phyloP scores from a whole-genome alignment of 129 eudicot species.

The Chrysanthemum lavandulifolium region DNA sequence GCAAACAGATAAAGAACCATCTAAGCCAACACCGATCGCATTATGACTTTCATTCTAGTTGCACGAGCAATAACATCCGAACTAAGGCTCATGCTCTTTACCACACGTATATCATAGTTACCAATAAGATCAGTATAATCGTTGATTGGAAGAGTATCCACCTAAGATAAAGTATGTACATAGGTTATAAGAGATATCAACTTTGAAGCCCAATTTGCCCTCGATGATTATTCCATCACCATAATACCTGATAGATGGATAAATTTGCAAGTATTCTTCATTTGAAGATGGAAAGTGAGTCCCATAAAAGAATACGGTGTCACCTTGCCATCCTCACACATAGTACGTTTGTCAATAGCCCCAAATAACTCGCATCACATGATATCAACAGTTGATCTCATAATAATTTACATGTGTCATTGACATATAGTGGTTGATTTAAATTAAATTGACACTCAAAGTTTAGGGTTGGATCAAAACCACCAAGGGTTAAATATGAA shows the following conservation, averaged over 20 bases:
- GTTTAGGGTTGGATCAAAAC: neutral
- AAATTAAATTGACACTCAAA: neutral
- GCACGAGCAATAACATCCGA: slow-evolving; percentile 70
- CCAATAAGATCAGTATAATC: slow-evolving; percentile 61
- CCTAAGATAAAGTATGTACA: slow-evolving; percentile 42
- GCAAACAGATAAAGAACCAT: slow-evolving; percentile 41
- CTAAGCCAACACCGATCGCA: slow-evolving; percentile 97
- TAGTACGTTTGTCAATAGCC: slow-evolving; percentile 33
- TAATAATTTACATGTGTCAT: too few species aligned
- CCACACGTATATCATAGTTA: slow-evolving; percentile 76
- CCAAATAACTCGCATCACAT: slow-evolving; percentile 32
- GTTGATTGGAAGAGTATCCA: slow-evolving; percentile 75
- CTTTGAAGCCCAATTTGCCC: neutral
- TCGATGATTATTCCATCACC: neutral
- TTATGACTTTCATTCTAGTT: slow-evolving; percentile 74
- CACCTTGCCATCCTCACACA: slow-evolving; percentile 26
- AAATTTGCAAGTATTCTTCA: slow-evolving; percentile 54
- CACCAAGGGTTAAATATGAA: too few species aligned
- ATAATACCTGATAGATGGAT: slow-evolving; percentile 61
- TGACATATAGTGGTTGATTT: slow-evolving; percentile 47
- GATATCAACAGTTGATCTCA: too few species aligned
- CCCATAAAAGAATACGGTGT: slow-evolving; percentile 72
- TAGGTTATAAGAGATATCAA: neutral
- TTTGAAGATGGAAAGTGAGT: slow-evolving; percentile 75
- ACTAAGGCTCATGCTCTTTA: slow-evolving; percentile 60